A percentile compares a stretch with the other conserved stretches of the same genome.
Conservation (phyloP, 352 stramenopile species). For the Pythium brachiatum region DNA sequence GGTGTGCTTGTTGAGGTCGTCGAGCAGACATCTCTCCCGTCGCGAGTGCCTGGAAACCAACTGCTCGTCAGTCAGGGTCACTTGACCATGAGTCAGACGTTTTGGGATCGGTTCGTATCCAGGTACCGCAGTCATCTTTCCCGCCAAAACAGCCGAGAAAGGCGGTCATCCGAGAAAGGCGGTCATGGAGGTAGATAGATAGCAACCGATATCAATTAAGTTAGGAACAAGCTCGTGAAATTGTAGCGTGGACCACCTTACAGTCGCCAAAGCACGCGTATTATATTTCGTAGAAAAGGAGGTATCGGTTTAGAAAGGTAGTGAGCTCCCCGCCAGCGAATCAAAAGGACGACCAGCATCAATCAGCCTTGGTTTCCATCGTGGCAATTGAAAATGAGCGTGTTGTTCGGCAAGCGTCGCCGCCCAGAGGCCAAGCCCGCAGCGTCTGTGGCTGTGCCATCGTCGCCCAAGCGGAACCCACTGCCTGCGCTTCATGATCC, state of each 20-base stretch:
- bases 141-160: too few species aligned
- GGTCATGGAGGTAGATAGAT: too few species aligned
- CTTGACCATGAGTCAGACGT: too few species aligned
- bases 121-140: too few species aligned
- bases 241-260: not conserved
- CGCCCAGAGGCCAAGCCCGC: slow-evolving; percentile 30
- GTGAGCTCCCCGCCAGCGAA: not conserved
- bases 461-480: slow-evolving; percentile 1
- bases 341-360: slow-evolving; percentile 5
- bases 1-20: too few species aligned
- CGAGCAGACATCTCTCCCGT: too few species aligned
- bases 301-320: not conserved
- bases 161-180: too few species aligned
- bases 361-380: not conserved
- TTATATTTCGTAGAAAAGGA: slow-evolving; percentile 10
- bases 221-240: too few species aligned
- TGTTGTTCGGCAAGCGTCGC: slow-evolving; percentile 76
- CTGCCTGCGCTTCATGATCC: slow-evolving; percentile 1
- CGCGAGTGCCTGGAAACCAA: too few species aligned
- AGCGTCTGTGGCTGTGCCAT: not conserved
- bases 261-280: slow-evolving; percentile 2
- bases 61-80: too few species aligned
- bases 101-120: too few species aligned
- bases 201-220: too few species aligned
- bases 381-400: slow-evolving; percentile 47